Evolutionary conservation across 2,329 filamentous ascomycete species (phyloP).

Genomic region (Amauroascus verrucosus): DNA sequence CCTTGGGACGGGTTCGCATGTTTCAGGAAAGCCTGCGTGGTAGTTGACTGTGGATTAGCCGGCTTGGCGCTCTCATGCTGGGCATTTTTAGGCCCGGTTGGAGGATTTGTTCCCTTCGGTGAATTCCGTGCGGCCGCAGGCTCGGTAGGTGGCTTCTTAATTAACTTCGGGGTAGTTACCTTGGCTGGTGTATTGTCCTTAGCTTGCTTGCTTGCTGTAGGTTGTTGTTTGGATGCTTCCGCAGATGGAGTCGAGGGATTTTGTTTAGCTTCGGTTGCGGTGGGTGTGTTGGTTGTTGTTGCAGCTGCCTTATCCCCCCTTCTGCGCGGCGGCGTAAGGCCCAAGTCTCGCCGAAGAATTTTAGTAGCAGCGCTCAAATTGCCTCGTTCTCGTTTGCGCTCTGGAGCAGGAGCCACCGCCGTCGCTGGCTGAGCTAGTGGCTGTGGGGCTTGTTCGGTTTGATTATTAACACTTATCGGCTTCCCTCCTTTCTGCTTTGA

Average conservation of each 20-base stretch:
- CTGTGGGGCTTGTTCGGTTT: conserved; percentile 20
- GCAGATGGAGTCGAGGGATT: neutral
- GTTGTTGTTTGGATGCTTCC: conserved; percentile 15
- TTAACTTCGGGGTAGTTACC: conserved; percentile 6
- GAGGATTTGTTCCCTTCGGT: conserved; percentile 1
- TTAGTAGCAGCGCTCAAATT: conserved; percentile 45
- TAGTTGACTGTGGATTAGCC: conserved; percentile 16
- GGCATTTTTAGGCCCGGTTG: conserved; percentile 13
- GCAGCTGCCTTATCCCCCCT: conserved; percentile 25
- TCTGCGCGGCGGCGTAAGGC: conserved; percentile 42
- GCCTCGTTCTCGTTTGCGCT: conserved; percentile 45
- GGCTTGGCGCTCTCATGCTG: conserved; percentile 20
- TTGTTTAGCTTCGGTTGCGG: conserved; percentile 18
- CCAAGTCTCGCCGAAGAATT: conserved; percentile 54
- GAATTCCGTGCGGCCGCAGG: conserved; percentile 13
- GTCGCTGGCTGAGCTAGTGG: conserved; percentile 18
- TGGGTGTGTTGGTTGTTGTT: conserved; percentile 15
- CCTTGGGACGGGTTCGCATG: conserved; percentile 83
- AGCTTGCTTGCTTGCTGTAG: neutral
- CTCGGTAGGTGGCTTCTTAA: conserved; percentile 12
- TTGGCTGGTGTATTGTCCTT: conserved; percentile 9
- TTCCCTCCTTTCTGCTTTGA: conserved; percentile 22
- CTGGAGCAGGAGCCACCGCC: conserved; percentile 29
- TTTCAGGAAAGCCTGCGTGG: conserved; percentile 58
- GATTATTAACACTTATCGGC: conserved; percentile 27